Percentiles rank a stretch among this genome's conserved stretches.
These are phyloP conservation scores for Huntiella moniliformis DNA, from an alignment of 2,329 filamentous ascomycete species.

Conservation along the genomic window DNA sequence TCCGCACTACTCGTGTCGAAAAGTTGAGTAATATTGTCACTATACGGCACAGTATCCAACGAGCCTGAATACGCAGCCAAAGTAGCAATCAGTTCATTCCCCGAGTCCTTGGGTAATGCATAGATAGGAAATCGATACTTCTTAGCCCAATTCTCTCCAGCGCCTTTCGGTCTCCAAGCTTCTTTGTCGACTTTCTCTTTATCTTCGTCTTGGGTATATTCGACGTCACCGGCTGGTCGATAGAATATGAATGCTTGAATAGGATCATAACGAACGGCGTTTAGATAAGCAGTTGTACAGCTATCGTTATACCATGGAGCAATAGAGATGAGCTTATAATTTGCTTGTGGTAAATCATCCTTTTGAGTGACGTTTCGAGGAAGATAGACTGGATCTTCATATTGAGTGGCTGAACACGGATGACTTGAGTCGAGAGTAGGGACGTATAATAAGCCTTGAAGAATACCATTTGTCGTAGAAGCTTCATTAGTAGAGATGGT, in stretches of 20 bases:
- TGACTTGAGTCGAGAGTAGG: conserved; percentile 44
- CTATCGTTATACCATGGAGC: conserved; percentile 66
- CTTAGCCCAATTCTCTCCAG: conserved; percentile 45
- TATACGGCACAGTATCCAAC: conserved; percentile 40
- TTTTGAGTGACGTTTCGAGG: conserved; percentile 57
- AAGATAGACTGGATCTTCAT: conserved; percentile 33
- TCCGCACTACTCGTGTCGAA: conserved; percentile 37
- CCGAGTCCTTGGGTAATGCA: conserved; percentile 52
- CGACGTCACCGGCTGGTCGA: conserved; percentile 32
- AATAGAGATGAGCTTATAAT: conserved; percentile 60
- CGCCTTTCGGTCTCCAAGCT: conserved; percentile 53
- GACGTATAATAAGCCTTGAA: conserved; percentile 70
- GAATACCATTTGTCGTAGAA: conserved; percentile 36
- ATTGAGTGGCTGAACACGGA: conserved; percentile 43
- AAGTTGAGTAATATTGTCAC: conserved; percentile 32
- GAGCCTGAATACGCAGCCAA: conserved; percentile 63
- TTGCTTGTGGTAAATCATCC: conserved; percentile 45
- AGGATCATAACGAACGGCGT: conserved; percentile 36
- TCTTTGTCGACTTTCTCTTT: conserved; percentile 26
- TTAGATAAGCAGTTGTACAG: conserved; percentile 58
- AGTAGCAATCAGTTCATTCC: conserved; percentile 49
- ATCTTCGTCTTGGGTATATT: neutral
- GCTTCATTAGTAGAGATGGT: conserved; percentile 56
- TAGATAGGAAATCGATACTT: conserved; percentile 65
- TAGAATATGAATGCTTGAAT: conserved; percentile 48